These are phyloP conservation scores for Phytophthora lateralis DNA, from an alignment of 352 stramenopile genomes.

Conservation along the genomic window DNA sequence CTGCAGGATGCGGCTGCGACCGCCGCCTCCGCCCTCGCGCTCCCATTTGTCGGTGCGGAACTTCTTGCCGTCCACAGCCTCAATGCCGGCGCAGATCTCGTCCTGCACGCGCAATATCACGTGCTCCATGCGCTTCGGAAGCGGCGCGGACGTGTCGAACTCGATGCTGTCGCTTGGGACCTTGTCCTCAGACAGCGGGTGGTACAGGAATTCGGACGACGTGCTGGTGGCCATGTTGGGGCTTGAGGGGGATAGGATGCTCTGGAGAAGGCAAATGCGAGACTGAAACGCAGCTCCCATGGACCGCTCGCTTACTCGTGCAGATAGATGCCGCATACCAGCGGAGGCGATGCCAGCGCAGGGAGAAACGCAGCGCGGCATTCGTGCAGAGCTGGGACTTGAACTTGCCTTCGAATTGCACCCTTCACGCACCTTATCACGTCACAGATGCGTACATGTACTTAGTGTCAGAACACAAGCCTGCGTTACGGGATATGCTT, in stretches of 20 bases:
- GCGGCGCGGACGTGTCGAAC: constrained; percentile 70
- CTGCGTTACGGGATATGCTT: too few species aligned
- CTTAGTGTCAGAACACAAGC: too few species aligned
- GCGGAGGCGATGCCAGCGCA: constrained; percentile 1
- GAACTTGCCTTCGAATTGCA: not conserved
- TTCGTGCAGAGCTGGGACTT: not conserved
- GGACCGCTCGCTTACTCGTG: constrained; percentile 19
- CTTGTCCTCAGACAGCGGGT: constrained; percentile 67
- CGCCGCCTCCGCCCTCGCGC: constrained; percentile 92
- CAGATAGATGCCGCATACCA: constrained; percentile 26
- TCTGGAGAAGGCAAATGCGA: constrained; percentile 20
- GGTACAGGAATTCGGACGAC: constrained; percentile 64
- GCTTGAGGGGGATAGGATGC: constrained; percentile 8
- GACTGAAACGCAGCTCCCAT: constrained; percentile 11
- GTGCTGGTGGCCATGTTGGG: constrained; percentile 20
- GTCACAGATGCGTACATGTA: constrained; percentile 29
- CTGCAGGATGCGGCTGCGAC: constrained; percentile 94
- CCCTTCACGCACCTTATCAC: constrained; percentile 18
- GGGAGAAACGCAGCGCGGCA: constrained; percentile 33
- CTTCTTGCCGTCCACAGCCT: constrained; percentile 92
- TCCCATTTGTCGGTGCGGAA: constrained; percentile 97
- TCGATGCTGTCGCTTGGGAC: constrained; percentile 69
- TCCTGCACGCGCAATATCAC: constrained; percentile 85
- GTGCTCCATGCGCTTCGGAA: constrained; percentile 80
- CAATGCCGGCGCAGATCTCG: constrained; percentile 88